Evolutionary conservation across 352 stramenopile genomes (phyloP), one percentile per base, ranked within the genome.

Genomic region (Phytophthora pseudosyringae): DNA sequence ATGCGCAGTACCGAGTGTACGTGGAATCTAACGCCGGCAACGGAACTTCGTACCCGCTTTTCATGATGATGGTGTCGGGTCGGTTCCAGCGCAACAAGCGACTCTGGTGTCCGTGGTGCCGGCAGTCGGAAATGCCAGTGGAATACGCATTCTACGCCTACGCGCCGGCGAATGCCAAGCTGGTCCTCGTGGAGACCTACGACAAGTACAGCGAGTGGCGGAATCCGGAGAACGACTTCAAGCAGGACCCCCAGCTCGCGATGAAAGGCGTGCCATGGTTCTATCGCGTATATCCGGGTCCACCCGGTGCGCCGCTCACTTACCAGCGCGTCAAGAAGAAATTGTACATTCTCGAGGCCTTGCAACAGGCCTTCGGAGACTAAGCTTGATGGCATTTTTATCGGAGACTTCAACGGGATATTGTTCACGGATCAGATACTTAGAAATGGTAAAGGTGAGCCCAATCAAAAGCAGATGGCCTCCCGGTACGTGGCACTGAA

Each of bases 61-160:
- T 85, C 50, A 78, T 93, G 53, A 89, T 84, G 59, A 88, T 92
- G 62, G 59, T 89, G 6, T 93, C 83, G 10, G 84, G 80, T 40
- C 62, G 75, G 3, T 83, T 88, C 32, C 49, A 71, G 32, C 83
- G 78, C 64, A 93, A 91, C 50, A 85, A 83, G 31, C 82, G 84
- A 0, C 69, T 91, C 10, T 93, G 84, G 84, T 93, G 84, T 67
- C 82, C 75, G 25, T 91, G 81, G 64, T 93, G 82, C 49, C 80
- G 89, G 25, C 76, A 80, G 29, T 76, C 80, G 7, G 76, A 91
- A 53, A 58, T 93, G 33, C 74, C 82, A 1, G 69, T 90, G 28
- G 78, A 83, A 38, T 83, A 91, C 64, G 85, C 85, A 13, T 93
- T 86, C 71, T 89, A 90, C 40, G 74, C 78, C 18, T 81, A 76